A percentile compares a stretch with the other conserved stretches of the same genome.
These are phyloP conservation scores for Podaxis sp. DNA, from an alignment of 768 basidiomycete species.

Conservation along the genomic window DNA sequence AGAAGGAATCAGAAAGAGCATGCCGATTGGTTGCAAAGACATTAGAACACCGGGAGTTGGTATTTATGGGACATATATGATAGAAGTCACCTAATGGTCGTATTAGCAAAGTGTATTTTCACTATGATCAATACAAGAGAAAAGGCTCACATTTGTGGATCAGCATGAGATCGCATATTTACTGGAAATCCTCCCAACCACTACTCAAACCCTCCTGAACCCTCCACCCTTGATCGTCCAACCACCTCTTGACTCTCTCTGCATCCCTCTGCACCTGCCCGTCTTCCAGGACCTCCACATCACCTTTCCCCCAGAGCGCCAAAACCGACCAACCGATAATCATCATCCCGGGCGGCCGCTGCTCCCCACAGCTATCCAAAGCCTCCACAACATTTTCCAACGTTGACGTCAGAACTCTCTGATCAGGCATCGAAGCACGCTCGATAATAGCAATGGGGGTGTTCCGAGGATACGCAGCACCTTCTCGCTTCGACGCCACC, in stretches of 20 bases:
- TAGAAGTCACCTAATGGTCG: neutral
- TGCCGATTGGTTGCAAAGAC: constrained; percentile 15
- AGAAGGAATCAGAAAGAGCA: constrained; percentile 25
- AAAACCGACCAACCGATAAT: constrained; percentile 90
- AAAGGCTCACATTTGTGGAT: neutral
- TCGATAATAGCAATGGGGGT: constrained; percentile 93
- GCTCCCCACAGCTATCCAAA: constrained; percentile 74
- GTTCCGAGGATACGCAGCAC: constrained; percentile 63
- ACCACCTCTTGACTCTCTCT: constrained; percentile 55
- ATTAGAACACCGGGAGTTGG: neutral
- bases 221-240: constrained; percentile 60
- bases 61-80: neutral
- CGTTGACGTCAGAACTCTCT: constrained; percentile 80
- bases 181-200: constrained; percentile 30
- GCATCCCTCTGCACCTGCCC: constrained; percentile 38
- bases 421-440: constrained; percentile 92
- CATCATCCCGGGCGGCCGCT: constrained; percentile 95
- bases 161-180: neutral
- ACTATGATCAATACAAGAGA: too few relatives aligned
- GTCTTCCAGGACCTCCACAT: constrained; percentile 69
- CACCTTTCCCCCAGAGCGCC: constrained; percentile 70
- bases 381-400: constrained; percentile 67
- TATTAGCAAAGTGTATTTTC: neutral
- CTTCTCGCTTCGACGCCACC: constrained; percentile 27
- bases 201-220: constrained; percentile 60